Conservation (phyloP, 73 alveolate genomes). For the Tetrahymena elliotti region DNA sequence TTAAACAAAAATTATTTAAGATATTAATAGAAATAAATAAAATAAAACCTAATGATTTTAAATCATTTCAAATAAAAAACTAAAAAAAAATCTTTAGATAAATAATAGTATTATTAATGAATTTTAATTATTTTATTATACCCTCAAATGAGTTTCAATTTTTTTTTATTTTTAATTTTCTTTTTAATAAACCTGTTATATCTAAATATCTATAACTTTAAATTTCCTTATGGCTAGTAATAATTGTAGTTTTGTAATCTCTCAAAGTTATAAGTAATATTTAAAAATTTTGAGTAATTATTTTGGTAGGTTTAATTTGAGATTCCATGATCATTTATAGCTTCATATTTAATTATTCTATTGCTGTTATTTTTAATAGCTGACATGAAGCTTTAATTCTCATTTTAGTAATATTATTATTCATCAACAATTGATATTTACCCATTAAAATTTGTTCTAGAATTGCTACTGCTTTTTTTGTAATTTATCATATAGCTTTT, state of each 20-base stretch:
- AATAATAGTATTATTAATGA: too few species aligned
- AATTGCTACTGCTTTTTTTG: not conserved
- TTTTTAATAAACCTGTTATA: not conserved
- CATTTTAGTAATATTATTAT: not conserved
- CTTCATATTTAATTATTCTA: not conserved
- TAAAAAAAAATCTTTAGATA: too few species aligned
- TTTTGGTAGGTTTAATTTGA: too few species aligned
- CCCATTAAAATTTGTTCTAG: not conserved
- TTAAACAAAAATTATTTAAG: too few species aligned
- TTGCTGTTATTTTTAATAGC: not conserved
- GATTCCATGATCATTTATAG: not conserved
- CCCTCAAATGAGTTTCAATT: not conserved
- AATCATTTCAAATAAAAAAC: too few species aligned
- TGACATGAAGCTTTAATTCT: not conserved
- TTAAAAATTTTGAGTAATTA: not conserved
- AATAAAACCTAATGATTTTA: too few species aligned
- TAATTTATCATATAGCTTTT: not conserved
- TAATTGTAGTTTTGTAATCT: not conserved
- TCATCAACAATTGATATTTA: not conserved
- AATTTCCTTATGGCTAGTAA: not conserved
- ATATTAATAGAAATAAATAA: too few species aligned
- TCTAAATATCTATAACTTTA: not conserved
- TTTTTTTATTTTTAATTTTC: not conserved
- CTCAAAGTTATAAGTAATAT: not conserved
- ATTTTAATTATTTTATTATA: too few species aligned